phyloP scores from a whole-genome alignment of 257 asterid genomes.

The Eustoma russellianum region DNA sequence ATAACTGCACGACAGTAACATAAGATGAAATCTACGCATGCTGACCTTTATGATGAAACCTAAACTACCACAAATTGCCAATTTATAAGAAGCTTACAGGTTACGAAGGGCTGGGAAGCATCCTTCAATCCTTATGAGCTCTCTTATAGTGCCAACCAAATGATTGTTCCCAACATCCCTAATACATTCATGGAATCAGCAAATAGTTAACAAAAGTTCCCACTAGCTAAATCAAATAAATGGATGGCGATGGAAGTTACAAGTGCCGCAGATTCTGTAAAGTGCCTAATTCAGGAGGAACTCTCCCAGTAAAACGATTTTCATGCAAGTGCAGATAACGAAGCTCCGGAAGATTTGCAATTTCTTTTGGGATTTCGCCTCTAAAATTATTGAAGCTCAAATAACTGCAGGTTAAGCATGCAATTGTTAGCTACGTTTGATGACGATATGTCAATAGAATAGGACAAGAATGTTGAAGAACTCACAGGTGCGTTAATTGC shows the following conservation, averaged over 20 bases:
- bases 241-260: constrained; percentile 31
- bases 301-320: constrained; percentile 78
- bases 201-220: constrained; percentile 5
- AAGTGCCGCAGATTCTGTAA: constrained; percentile 74
- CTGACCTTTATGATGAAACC: too few species aligned
- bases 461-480: constrained; percentile 1
- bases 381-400: constrained; percentile 89
- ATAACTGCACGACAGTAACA: constrained; percentile 37
- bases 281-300: constrained; percentile 93
- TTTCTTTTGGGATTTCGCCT: constrained; percentile 97
- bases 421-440: constrained; percentile 3
- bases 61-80: neutral
- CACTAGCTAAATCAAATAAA: constrained; percentile 1
- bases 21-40: neutral
- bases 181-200: constrained; percentile 7
- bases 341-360: constrained; percentile 90
- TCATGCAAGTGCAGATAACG: constrained; percentile 91
- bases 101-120: constrained; percentile 95
- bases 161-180: constrained; percentile 97
- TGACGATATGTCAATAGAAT: neutral
- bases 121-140: constrained; percentile 91
- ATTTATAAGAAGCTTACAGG: constrained; percentile 43
- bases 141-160: constrained; percentile 91
- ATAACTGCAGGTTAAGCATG: constrained; percentile 47
- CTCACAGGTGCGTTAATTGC: constrained; percentile 94